These are phyloP conservation scores for Cercospora brassicicola DNA, from an alignment of 2,329 filamentous ascomycete genomes.

Conservation along the genomic window DNA sequence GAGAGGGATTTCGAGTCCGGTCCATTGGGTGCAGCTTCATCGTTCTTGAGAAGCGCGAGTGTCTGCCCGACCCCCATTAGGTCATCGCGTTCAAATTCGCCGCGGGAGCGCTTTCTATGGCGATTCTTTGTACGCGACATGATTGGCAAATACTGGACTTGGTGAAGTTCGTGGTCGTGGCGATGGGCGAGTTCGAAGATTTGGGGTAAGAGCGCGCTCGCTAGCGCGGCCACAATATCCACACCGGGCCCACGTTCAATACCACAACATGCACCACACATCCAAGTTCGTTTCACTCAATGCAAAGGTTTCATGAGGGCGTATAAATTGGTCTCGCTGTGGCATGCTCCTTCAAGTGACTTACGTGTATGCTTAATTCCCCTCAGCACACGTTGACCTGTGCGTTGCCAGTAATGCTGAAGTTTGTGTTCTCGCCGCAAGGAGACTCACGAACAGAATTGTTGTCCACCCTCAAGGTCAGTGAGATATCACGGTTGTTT, in stretches of 20 bases:
- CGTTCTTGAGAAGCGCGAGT: slow-evolving; percentile 28
- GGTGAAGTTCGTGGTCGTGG: neutral
- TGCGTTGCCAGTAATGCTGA: slow-evolving; percentile 52
- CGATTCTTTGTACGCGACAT: slow-evolving; percentile 9
- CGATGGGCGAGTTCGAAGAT: neutral
- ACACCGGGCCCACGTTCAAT: neutral
- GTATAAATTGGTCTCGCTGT: neutral
- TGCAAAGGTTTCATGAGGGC: neutral
- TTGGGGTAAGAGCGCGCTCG: neutral
- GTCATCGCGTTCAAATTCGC: slow-evolving; percentile 30
- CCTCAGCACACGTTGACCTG: slow-evolving; percentile 45
- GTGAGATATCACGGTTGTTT: slow-evolving; percentile 54
- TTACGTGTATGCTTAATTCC: neutral
- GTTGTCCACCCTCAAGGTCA: slow-evolving; percentile 53
- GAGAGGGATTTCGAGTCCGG: slow-evolving; percentile 8
- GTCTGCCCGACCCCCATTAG: slow-evolving; percentile 33
- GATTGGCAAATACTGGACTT: neutral
- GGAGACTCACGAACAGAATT: slow-evolving; percentile 56
- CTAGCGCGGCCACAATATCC: neutral
- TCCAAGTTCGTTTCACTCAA: neutral
- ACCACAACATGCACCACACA: neutral
- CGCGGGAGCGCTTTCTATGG: slow-evolving; percentile 32
- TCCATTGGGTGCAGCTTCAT: neutral
- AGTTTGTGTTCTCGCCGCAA: slow-evolving; percentile 56
- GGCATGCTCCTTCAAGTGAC: neutral